Percentiles rank a stretch among this genome's conserved stretches.
These are phyloP conservation scores for Lotmaria passim DNA, from an alignment of 208 protist species.

Conservation along the genomic window DNA sequence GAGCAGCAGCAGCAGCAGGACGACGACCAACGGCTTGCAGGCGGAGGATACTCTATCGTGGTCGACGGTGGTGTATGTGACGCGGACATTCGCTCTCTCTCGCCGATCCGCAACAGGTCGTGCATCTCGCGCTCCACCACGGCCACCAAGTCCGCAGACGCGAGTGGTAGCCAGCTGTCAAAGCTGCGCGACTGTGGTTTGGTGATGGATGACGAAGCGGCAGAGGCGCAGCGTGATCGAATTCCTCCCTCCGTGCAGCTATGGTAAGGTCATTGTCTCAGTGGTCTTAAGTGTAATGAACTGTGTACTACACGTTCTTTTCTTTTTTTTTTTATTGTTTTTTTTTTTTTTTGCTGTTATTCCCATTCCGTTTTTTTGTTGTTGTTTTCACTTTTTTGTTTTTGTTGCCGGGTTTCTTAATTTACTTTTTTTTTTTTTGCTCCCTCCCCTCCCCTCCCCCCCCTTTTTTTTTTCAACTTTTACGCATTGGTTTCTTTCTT, in stretches of 20 bases:
- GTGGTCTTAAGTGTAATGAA: not conserved
- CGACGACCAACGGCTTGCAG: not conserved
- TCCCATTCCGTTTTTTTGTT: not conserved
- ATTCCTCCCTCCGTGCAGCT: not conserved
- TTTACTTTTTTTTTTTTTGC: not conserved
- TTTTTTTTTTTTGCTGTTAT: not conserved
- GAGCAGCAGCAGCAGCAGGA: not conserved
- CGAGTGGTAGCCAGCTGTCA: no score
- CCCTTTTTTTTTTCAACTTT: no score
- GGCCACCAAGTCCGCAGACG: no score
- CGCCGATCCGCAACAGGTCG: not conserved
- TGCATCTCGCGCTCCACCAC: constrained; percentile 2
- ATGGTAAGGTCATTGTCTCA: not conserved
- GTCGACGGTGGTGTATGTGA: not conserved
- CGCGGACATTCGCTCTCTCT: constrained; percentile 3
- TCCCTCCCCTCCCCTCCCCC: no score
- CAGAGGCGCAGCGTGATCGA: not conserved
- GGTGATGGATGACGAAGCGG: not conserved
- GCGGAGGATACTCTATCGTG: no score
- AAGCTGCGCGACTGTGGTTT: not conserved
- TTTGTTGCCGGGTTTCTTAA: not conserved
- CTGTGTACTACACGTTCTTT: not conserved
- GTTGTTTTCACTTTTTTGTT: not conserved
- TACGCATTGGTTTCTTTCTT: not conserved
- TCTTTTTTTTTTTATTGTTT: not conserved